Percentiles rank a stretch among this genome's conserved stretches.
These are phyloP conservation scores for Pleurotus platypus DNA, from an alignment of 768 basidiomycete species.

Conservation along the genomic window DNA sequence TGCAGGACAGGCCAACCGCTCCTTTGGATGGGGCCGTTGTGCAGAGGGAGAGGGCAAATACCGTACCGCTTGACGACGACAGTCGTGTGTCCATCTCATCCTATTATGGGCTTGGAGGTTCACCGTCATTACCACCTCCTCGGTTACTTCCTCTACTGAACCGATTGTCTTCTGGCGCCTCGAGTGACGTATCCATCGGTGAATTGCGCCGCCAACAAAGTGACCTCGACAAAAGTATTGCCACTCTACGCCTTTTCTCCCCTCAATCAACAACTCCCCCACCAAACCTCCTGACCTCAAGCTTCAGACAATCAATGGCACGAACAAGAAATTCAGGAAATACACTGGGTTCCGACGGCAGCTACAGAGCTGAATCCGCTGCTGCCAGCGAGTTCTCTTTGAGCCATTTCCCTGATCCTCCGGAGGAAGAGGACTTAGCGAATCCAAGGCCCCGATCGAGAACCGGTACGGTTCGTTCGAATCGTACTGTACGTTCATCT, in stretches of 20 bases:
- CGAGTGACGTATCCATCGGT: conserved; percentile 37
- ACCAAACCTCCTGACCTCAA: too few species aligned
- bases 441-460: conserved; percentile 10
- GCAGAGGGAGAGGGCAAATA: too few species aligned
- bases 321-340: conserved; percentile 13
- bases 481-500: background rate
- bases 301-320: background rate
- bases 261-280: conserved; percentile 11
- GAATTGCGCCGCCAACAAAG: conserved; percentile 57
- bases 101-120: conserved; percentile 23
- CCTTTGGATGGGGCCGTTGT: too few species aligned
- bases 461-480: conserved; percentile 1
- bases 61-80: too few species aligned
- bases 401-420: conserved; percentile 68
- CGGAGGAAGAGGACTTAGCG: conserved; percentile 22
- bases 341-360: conserved; percentile 15
- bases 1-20: too few species aligned
- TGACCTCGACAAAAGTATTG: conserved; percentile 64
- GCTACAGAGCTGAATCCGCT: conserved; percentile 26
- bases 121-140: too few species aligned
- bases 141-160: background rate
- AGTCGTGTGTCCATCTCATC: conserved; percentile 13
- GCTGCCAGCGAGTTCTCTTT: conserved; percentile 60
- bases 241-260: conserved; percentile 47
- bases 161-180: conserved; percentile 18